These are phyloP conservation scores for Atalantia buxifolia DNA, from an alignment of 345 rosid genomes.

Conservation along the genomic window DNA sequence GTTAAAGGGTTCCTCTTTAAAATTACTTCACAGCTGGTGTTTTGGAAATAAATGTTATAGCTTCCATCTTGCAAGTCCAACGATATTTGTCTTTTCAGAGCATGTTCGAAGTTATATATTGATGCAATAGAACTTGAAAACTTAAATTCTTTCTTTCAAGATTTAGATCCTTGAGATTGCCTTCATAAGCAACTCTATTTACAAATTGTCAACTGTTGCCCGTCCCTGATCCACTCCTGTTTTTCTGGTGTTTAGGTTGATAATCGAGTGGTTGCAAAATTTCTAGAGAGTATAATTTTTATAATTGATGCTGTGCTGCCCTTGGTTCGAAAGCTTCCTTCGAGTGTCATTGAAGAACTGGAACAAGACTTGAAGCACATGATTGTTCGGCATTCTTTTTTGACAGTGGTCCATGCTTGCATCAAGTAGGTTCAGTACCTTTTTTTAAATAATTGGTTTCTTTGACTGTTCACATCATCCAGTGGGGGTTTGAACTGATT, in stretches of 20 bases:
- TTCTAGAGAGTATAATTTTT: constrained; percentile 92
- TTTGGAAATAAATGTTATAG: not conserved
- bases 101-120: not conserved
- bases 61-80: not conserved
- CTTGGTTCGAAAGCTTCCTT: constrained; percentile 78
- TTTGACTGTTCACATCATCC: constrained; percentile 6
- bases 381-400: constrained; percentile 93
- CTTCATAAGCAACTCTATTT: not conserved
- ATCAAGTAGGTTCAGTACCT: constrained; percentile 58
- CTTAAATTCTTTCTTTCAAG: not conserved
- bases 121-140: not conserved
- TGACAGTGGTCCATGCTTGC: constrained; percentile 98
- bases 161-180: not conserved
- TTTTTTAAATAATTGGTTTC: not conserved
- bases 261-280: constrained; percentile 73
- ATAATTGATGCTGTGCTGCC: constrained; percentile 87
- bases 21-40: not conserved
- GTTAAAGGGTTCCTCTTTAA: not conserved
- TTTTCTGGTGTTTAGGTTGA: constrained; percentile 63
- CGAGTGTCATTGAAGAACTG: constrained; percentile 75
- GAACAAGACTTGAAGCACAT: constrained; percentile 95
- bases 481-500: not conserved
- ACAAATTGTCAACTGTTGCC: not conserved
- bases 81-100: not conserved
- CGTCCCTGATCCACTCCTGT: constrained; percentile 10